A percentile compares a stretch with the other conserved stretches of the same genome.
These are phyloP conservation scores for Alternaria sp. DNA, from an alignment of 2,329 filamentous ascomycete species.

Conservation along the genomic window DNA sequence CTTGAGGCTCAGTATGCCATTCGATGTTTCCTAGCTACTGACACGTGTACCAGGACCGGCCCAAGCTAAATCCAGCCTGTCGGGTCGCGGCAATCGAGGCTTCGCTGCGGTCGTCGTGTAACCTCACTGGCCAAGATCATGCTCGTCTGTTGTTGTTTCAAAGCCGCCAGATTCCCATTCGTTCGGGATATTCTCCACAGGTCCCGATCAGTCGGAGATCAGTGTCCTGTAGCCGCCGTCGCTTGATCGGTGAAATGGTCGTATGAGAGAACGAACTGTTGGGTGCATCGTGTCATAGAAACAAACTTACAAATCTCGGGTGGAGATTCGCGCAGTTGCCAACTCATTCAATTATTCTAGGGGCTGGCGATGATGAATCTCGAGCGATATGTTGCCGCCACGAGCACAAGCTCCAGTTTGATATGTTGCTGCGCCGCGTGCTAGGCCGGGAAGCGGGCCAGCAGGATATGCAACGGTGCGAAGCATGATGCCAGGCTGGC, in stretches of 20 bases:
- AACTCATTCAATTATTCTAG: neutral
- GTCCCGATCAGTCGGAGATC: conserved; percentile 16
- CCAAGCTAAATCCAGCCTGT: conserved; percentile 12
- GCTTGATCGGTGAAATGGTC: conserved; percentile 15
- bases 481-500: neutral
- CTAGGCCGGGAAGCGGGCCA: neutral
- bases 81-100: conserved; percentile 27
- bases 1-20: conserved; percentile 20
- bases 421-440: conserved; percentile 4
- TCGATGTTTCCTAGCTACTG: conserved; percentile 18
- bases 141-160: conserved; percentile 17
- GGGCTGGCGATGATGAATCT: conserved; percentile 4
- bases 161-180: conserved; percentile 23
- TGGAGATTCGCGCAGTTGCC: conserved; percentile 1
- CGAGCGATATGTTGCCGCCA: neutral
- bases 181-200: conserved; percentile 17
- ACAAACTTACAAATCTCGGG: neutral
- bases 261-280: conserved; percentile 3
- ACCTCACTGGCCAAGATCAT: conserved; percentile 22
- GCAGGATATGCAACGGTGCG: neutral
- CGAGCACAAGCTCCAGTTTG: conserved; percentile 1
- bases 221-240: conserved; percentile 27
- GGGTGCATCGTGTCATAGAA: conserved; percentile 1
- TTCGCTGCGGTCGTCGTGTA: conserved; percentile 6
- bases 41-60: conserved; percentile 29